These are phyloP conservation scores for Fusarium verticillioides DNA, from an alignment of 2,329 filamentous ascomycete genomes.

Conservation along the genomic window DNA sequence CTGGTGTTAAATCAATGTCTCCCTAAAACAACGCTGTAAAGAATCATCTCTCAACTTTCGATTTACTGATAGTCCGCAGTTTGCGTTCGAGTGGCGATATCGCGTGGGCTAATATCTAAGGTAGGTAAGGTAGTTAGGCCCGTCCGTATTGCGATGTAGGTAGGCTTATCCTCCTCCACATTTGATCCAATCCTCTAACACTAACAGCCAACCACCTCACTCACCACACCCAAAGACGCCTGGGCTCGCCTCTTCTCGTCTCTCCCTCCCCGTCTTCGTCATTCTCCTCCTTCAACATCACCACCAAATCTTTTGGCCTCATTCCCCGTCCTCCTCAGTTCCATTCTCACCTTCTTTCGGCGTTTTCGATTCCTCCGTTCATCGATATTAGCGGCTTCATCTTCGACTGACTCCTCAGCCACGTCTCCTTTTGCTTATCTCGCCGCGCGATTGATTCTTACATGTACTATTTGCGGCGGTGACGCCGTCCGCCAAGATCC, in stretches of 20 bases:
- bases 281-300: constrained; percentile 23
- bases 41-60: not conserved
- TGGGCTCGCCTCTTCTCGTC: constrained; percentile 15
- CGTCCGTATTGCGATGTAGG: not conserved
- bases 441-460: constrained; percentile 42
- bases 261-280: constrained; percentile 29
- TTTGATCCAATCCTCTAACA: constrained; percentile 10
- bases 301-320: constrained; percentile 17
- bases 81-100: constrained; percentile 31
- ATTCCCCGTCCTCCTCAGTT: constrained; percentile 11
- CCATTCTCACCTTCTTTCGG: constrained; percentile 19
- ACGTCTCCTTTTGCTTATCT: constrained; percentile 11
- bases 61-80: not conserved
- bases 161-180: constrained; percentile 35
- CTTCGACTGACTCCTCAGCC: not conserved
- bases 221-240: not conserved
- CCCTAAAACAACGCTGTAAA: not conserved
- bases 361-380: constrained; percentile 12
- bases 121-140: not conserved
- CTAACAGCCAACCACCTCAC: constrained; percentile 20
- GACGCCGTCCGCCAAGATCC: constrained; percentile 44
- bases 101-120: constrained; percentile 31
- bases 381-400: constrained; percentile 6
- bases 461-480: constrained; percentile 45
- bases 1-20: not conserved